Percentiles rank a stretch among this genome's conserved stretches.
Evolutionary conservation across 148 eudicot genomes (phyloP).

Genomic region (Fagopyrum tataricum): DNA sequence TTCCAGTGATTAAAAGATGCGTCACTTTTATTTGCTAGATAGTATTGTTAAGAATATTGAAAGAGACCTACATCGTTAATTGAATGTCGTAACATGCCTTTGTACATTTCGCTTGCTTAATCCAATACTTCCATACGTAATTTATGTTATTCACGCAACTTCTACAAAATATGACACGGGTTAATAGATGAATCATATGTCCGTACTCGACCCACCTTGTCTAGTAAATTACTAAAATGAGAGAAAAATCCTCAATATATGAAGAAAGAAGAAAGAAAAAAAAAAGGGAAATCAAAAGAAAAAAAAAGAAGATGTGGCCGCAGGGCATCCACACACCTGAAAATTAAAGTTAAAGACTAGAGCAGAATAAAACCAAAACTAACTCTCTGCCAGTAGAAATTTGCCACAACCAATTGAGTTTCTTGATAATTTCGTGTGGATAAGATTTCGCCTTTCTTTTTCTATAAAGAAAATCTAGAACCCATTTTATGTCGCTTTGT

Average conservation of each 20-base stretch:
- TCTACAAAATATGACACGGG: too few relatives aligned
- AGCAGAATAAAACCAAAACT: not conserved
- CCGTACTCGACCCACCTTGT: too few relatives aligned
- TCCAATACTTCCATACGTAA: too few relatives aligned
- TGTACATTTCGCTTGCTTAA: too few relatives aligned
- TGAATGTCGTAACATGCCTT: too few relatives aligned
- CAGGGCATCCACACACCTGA: not conserved
- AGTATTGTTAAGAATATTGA: constrained; percentile 99
- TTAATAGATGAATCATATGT: too few relatives aligned
- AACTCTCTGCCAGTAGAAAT: constrained; percentile 24
- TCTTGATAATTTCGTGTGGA: constrained; percentile 41
- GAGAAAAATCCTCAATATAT: too few relatives aligned
- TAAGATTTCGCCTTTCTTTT: constrained; percentile 40
- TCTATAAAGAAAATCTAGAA: constrained; percentile 5
- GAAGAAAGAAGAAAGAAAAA: too few relatives aligned
- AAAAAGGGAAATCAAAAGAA: not conserved
- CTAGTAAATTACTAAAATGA: too few relatives aligned
- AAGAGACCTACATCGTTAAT: constrained; percentile 83
- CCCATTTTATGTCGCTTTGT: constrained; percentile 6
- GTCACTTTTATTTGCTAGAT: constrained; percentile 88
- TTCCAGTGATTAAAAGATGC: constrained; percentile 87
- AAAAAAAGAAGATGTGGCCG: not conserved
- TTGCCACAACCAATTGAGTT: constrained; percentile 19
- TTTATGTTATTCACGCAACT: too few relatives aligned
- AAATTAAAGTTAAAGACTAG: not conserved